These are phyloP conservation scores for Dryas integrifolia DNA, from an alignment of 331 rosid genomes.

Conservation along the genomic window DNA sequence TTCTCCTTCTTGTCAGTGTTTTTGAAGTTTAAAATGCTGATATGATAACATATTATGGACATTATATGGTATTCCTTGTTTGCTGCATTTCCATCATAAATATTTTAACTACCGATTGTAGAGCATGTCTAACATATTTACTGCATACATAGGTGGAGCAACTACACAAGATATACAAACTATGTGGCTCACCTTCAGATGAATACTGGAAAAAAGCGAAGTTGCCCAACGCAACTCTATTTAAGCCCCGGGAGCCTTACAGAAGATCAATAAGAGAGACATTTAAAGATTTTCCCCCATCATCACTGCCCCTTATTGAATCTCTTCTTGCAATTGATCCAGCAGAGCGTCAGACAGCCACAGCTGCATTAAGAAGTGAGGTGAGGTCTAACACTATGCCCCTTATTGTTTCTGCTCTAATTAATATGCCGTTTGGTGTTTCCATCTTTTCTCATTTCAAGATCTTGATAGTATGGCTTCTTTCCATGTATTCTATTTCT, in stretches of 20 bases:
- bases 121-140: conserved; percentile 22
- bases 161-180: conserved; percentile 88
- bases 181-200: conserved; percentile 96
- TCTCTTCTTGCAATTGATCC: conserved; percentile 93
- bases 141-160: conserved; percentile 76
- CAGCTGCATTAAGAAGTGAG: conserved; percentile 78
- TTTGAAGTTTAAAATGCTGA: conserved; percentile 10
- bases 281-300: conserved; percentile 82
- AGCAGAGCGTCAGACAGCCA: conserved; percentile 79
- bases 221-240: conserved; percentile 88
- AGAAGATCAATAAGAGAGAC: conserved; percentile 74
- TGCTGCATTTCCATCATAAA: conserved; percentile 8
- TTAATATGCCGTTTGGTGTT: background rate
- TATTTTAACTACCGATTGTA: background rate
- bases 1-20: background rate
- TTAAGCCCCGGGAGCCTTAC: conserved; percentile 84
- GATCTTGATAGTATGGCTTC: conserved; percentile 14
- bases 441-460: conserved; percentile 1
- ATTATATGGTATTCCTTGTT: background rate
- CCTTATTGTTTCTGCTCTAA: conserved; percentile 5
- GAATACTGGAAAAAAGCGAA: conserved; percentile 87
- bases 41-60: conserved; percentile 4
- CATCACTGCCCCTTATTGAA: conserved; percentile 76
- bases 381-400: conserved; percentile 37
- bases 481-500: background rate